Evolutionary conservation across 2,329 filamentous ascomycete genomes (phyloP), one percentile per base, ranked within the genome.

Genomic region (Alternaria sp.): DNA sequence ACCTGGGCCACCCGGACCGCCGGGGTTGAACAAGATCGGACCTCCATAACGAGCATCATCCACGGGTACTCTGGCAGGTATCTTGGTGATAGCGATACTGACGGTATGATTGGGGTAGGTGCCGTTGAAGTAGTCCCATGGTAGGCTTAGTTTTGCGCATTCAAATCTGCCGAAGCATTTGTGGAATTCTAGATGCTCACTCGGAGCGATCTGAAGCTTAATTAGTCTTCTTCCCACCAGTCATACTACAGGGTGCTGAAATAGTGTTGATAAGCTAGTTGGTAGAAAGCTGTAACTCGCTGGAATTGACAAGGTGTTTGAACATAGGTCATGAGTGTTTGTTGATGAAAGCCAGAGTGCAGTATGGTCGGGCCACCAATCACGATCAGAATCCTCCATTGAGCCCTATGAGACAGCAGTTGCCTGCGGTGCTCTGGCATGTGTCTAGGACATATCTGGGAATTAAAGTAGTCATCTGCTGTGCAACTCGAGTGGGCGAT

Each of bases 1-100:
- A 26, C 81, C 81, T 9, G 78, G 74, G 14, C 79, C 81, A 24
- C 81, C 80, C 2, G 81, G 81, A 1, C 81, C 81, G 5, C 81
- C 81, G 8, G 81, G 81, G 38, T 83, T 83, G 59, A 81, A 62
- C 11, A 82, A 57, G 7, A 82, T 66, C 3, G 79, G 75, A 1
- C 80, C 79, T n/a, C 75, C 78, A 70, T 82, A 82, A 6, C 73
- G 66, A 28, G 74, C 66, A 51, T 79, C 74, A 18, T 73, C 64
- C 2, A 78, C 69, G n/a, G 74, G 62, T 30, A 78, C 75, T 64
- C 68, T 69, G 26, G 75, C 76, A 14, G 74, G 72, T 7, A 77
- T 49, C 52, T 77, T 75, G 14, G 63, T 61, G 14, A 78, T 66
- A 14, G 75, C 75, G 39, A 78, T 64, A 52, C 68, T 77, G 49